A percentile compares a stretch with the other conserved stretches of the same genome.
Evolutionary conservation across 495 filamentous ascomycete genomes (phyloP).

Genomic region (Penicillium desertorum): DNA sequence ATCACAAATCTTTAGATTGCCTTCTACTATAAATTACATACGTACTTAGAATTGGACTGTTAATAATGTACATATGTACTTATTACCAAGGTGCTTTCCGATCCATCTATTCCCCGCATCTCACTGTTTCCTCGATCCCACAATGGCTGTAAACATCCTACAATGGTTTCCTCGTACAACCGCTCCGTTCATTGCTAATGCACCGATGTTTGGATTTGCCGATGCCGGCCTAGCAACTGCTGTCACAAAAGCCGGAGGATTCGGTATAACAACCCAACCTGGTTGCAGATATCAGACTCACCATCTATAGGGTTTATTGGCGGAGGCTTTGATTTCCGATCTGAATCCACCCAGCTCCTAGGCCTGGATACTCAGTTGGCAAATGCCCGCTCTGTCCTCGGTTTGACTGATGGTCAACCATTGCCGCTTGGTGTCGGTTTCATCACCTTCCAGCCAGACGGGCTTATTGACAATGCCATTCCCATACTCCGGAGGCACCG

Average conservation of each 20-base stretch:
- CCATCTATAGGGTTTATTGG: constrained; percentile 52
- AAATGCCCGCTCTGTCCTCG: constrained; percentile 58
- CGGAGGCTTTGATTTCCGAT: constrained; percentile 69
- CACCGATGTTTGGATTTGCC: constrained; percentile 72
- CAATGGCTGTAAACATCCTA: constrained; percentile 1
- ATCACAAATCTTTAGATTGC: too few relatives aligned
- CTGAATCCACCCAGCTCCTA: constrained; percentile 61
- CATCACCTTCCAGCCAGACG: constrained; percentile 44
- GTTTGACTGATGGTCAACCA: constrained; percentile 52
- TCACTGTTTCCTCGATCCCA: neutral
- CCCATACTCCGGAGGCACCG: constrained; percentile 40
- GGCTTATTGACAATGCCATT: constrained; percentile 38
- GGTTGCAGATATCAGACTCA: neutral
- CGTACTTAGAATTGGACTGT: too few relatives aligned
- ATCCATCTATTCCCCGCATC: too few relatives aligned
- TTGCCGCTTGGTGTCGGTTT: constrained; percentile 64
- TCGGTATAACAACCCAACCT: constrained; percentile 49
- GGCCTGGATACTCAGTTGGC: constrained; percentile 68
- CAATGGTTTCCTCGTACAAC: constrained; percentile 23
- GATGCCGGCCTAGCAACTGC: constrained; percentile 67
- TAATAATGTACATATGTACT: too few relatives aligned
- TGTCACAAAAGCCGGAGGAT: constrained; percentile 71
- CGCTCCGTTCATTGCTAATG: constrained; percentile 56
- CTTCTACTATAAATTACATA: too few relatives aligned
- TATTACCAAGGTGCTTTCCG: too few relatives aligned